Evolutionary conservation across 164 flowering plant species (phyloP), one percentile per base, ranked within the genome.

Genomic region (Annona squamosa): DNA sequence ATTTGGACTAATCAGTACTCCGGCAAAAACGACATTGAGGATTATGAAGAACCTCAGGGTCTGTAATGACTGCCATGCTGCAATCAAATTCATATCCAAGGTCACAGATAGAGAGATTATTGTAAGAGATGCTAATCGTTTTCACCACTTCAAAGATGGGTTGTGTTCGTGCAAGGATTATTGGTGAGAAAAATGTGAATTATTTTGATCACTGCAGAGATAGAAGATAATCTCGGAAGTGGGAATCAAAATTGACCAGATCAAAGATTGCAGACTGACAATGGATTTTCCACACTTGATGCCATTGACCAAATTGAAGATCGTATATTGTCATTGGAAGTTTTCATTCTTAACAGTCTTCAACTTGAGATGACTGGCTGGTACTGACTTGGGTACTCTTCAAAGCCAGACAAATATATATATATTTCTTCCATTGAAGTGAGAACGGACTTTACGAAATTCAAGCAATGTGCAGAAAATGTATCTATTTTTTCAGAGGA

Each of bases 21-120:
- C 98, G 4, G 87, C 88, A 43, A 81, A 84, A 9, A 78, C 88
- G 7, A 87, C 92, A 19, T 76, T 94, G 75, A 87, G 91, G 81
- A 87, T 94, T 76, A 92, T 94, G 90, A 94, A 94, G 82, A 94
- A 94, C 76, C 88, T 91, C 16, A 81, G 98, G 78, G 94, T 89
- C 26, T 94, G 98, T 77, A 87, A 84, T 74, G 98, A 91, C 80
- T 94, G 98, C 72, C 98, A 92, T 69, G 80, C 89, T 52, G 94
- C 97, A 59, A 91, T 94, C 62, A 94, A 90, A 64, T 90, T 72
- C 72, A 89, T 94, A 59, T 85, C 97, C 46, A 92, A 85, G 79
- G 83, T 88, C 71, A 90, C 78, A 4, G 82, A 78, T 17, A 86
- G 97, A 75, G 97, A 94, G 77, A 91, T 94, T 48, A 79, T 92